phyloP scores from a whole-genome alignment of 805 yeast genomes.

The Candida mattraensis region DNA sequence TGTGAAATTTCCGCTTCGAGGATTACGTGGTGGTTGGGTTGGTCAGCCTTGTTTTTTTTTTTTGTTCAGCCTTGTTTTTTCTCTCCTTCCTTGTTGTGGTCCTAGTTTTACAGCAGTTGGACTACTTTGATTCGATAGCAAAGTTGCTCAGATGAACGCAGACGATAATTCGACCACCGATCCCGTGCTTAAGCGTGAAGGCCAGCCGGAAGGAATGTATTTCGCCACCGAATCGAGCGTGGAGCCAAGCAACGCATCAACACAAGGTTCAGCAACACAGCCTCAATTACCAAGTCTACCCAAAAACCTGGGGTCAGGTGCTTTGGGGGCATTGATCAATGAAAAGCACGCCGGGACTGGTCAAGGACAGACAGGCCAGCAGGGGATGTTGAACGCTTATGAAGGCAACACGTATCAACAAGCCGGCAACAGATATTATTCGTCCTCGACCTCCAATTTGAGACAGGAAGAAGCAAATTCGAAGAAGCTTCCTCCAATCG shows the following conservation, averaged over 20 bases:
- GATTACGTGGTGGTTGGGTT: background rate
- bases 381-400: conserved; percentile 1
- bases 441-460: conserved; percentile 22
- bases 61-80: conserved; percentile 13
- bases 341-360: conserved; percentile 2
- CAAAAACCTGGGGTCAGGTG: conserved; percentile 18
- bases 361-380: too few relatives aligned
- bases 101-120: too few relatives aligned
- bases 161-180: conserved; percentile 20
- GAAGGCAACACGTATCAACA: too few relatives aligned
- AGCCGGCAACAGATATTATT: conserved; percentile 9
- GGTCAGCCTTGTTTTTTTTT: background rate
- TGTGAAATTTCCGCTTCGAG: background rate
- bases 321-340: too few relatives aligned
- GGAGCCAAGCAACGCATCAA: conserved; percentile 8
- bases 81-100: conserved; percentile 11
- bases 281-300: conserved; percentile 21
- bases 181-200: conserved; percentile 17
- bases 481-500: conserved; percentile 11
- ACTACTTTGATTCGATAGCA: too few relatives aligned
- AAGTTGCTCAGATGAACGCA: conserved; percentile 17
- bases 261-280: conserved; percentile 20
- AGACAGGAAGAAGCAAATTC: conserved; percentile 17
- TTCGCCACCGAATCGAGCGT: conserved; percentile 5
- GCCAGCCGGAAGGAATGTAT: conserved; percentile 14